Evolutionary conservation across 495 filamentous ascomycete species (phyloP).

Genomic region (Thozetella sp.): DNA sequence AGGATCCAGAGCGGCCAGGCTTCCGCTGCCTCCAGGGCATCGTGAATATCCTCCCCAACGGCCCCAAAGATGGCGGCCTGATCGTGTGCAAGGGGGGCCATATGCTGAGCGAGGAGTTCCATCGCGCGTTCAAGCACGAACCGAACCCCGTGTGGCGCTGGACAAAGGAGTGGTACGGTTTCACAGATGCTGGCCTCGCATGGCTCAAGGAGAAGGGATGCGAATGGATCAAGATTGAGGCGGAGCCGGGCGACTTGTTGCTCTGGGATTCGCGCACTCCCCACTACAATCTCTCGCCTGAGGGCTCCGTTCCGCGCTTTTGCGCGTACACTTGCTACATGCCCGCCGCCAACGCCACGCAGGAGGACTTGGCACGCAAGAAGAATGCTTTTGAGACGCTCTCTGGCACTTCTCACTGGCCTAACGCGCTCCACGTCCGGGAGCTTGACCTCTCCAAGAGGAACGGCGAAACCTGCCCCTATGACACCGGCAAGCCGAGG

Average conservation of each 20-base stretch:
- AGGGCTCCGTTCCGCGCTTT: not conserved
- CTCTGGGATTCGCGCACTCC: not conserved
- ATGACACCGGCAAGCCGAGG: not conserved
- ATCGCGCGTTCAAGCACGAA: not conserved
- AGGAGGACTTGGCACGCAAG: not conserved
- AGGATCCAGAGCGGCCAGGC: not conserved
- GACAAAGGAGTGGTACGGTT: not conserved
- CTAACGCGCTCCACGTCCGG: not conserved
- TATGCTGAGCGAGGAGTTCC: not conserved
- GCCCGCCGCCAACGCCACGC: not conserved
- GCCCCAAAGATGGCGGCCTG: conserved; percentile 1
- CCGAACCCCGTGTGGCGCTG: not conserved
- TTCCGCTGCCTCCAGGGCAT: conserved; percentile 1
- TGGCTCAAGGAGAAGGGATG: not conserved
- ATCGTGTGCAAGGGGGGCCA: not conserved
- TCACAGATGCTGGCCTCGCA: not conserved
- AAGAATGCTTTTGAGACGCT: not conserved
- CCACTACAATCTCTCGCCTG: not conserved
- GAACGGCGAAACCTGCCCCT: conserved; percentile 1
- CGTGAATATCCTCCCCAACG: conserved; percentile 1
- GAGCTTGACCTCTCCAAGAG: not conserved
- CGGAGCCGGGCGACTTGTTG: not conserved
- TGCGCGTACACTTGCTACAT: conserved; percentile 1
- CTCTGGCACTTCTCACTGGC: not conserved
- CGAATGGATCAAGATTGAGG: conserved; percentile 3